Base-by-base conservation (phyloP, 257 asterid genomes). In the Primulina huaijiensis region DNA sequence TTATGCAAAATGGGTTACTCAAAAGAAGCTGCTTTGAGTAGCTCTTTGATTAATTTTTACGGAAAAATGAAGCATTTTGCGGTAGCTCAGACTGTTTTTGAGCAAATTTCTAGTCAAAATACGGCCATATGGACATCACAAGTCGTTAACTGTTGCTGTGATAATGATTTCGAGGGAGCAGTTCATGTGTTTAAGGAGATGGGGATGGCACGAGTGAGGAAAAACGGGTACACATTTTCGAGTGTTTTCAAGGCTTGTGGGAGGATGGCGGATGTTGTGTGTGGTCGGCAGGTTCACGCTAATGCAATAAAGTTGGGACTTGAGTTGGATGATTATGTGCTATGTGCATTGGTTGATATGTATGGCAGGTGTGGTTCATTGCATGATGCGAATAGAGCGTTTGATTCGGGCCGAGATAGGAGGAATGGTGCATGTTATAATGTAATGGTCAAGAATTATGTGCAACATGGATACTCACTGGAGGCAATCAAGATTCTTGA, bases 271-370 rank as follows among this genome's bases (percentile, higher is more conserved):
- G 91, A 83, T 67, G 37, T 76, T 16, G 74, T 74, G 69, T 80
- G 81, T 38, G 95, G 96, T 60, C 82, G 69, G 46, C 96, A 87
- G 65, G 81, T 92, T 77, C 96, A 92, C 69, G 93, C 90, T 0
- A 72, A 64, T 55, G 88, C 73, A 27, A 58, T 83, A 79, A 92
- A 92, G 72, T 55, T 69, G 63, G 95, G 97, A n/a, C 90, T 89
- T 3, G 93, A 92, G 31, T 72, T 73, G 3, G 74, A 89, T 53
- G 70, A 67, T 7, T 82, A 75, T 75, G 95, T 87, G 74, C 92
- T 70, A 67, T 87, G 93, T 81, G 87, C 87, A 10, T 76, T 89
- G 78, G 79, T 89, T 16, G 88, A 86, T 37, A 62, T 87, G 78
- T 89, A 87, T 57, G 93, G 93, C 17, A 87, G 83, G 71, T 74